These are phyloP conservation scores for Coccomyxa sp. DNA, from an alignment of 139 green algal genomes.

Conservation along the genomic window DNA sequence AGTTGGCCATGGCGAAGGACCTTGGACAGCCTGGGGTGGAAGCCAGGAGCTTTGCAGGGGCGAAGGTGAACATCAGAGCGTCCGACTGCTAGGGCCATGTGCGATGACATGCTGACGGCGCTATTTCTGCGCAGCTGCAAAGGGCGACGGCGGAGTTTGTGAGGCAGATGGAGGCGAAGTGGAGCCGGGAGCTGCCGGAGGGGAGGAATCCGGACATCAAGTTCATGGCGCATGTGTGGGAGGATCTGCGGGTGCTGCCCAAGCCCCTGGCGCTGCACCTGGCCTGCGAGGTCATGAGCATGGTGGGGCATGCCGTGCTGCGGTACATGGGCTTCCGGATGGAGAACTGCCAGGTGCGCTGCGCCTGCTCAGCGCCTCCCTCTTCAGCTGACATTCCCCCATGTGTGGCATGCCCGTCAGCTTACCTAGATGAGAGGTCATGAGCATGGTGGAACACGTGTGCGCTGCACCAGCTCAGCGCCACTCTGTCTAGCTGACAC, in stretches of 20 bases:
- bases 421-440: too few relatives aligned
- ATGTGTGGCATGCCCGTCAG: too few relatives aligned
- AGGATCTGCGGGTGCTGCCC: conserved; percentile 37
- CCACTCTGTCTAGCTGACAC: too few relatives aligned
- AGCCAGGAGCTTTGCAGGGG: too few relatives aligned
- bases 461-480: too few relatives aligned
- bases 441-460: too few relatives aligned
- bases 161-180: conserved; percentile 19
- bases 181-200: conserved; percentile 27
- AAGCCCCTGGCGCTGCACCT: conserved; percentile 45
- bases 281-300: conserved; percentile 15
- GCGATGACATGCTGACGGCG: background rate
- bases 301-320: conserved; percentile 5
- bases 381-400: too few relatives aligned
- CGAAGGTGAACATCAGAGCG: too few relatives aligned
- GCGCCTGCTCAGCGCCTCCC: background rate
- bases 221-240: conserved; percentile 50
- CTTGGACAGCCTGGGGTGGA: too few relatives aligned
- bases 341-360: conserved; percentile 1
- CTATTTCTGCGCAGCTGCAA: conserved; percentile 2
- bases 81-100: too few relatives aligned
- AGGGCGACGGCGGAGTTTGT: conserved; percentile 21
- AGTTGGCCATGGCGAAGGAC: too few relatives aligned
- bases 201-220: conserved; percentile 24
- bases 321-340: conserved; percentile 19